phyloP scores from a whole-genome alignment of 1,139 yeast species.

The Diutina neorugosa region DNA sequence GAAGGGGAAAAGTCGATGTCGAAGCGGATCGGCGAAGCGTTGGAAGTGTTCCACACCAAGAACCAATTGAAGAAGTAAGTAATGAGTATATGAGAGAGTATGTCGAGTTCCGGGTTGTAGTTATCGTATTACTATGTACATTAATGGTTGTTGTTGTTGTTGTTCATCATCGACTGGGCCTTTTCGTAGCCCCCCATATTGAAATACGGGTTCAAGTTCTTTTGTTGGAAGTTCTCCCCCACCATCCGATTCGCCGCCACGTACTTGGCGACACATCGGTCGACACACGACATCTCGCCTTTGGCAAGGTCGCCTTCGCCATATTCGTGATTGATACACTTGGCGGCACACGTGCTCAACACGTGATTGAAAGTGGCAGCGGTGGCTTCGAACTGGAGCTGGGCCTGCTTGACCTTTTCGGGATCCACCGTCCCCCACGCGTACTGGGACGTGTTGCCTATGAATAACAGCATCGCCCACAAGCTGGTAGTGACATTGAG shows the following conservation, averaged over 20 bases:
- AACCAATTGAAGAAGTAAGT: constrained; percentile 33
- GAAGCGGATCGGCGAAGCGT: constrained; percentile 72
- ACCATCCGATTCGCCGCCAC: constrained; percentile 51
- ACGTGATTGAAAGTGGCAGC: constrained; percentile 52
- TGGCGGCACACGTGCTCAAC: constrained; percentile 43
- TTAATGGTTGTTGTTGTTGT: background rate
- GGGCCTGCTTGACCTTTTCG: constrained; percentile 58
- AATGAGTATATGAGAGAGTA: background rate
- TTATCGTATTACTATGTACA: background rate
- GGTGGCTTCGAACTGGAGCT: constrained; percentile 65
- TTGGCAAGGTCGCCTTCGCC: constrained; percentile 72
- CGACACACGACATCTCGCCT: constrained; percentile 67
- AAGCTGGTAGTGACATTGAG: constrained; percentile 1
- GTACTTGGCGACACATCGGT: constrained; percentile 68
- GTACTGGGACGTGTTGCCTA: constrained; percentile 34
- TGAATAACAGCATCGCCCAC: constrained; percentile 48
- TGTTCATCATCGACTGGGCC: background rate
- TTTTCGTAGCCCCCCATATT: constrained; percentile 1
- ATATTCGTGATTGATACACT: constrained; percentile 64
- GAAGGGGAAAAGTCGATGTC: constrained; percentile 99
- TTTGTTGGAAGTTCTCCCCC: constrained; percentile 33
- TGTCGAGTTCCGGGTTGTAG: background rate
- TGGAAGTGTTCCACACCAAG: constrained; percentile 76
- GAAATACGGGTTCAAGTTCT: background rate
- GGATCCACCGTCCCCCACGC: constrained; percentile 42